phyloP scores from a whole-genome alignment of 345 rosid species.

The Camelina hispida region DNA sequence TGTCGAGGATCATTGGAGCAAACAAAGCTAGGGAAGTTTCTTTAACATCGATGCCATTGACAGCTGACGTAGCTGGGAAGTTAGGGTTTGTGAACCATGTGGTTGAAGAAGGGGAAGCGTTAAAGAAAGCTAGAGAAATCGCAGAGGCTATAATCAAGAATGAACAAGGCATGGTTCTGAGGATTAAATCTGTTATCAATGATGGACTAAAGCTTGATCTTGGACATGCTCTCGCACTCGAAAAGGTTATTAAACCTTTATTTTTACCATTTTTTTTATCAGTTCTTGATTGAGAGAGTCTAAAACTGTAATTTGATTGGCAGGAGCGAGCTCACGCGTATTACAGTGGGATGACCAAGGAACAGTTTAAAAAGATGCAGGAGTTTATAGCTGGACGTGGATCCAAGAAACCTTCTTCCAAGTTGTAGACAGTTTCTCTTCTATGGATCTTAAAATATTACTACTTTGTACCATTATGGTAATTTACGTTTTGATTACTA shows the following conservation, averaged over 20 bases:
- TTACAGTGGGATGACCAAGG: conserved; percentile 82
- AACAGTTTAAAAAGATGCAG: conserved; percentile 96
- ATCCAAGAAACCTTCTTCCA: conserved; percentile 65
- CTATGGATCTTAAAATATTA: neutral
- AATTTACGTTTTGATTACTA: neutral
- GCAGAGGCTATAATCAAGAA: conserved; percentile 73
- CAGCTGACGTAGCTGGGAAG: conserved; percentile 81
- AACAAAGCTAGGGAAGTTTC: conserved; percentile 87
- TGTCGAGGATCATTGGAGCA: conserved; percentile 76
- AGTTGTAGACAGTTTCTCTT: conserved; percentile 50
- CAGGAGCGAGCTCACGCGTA: conserved; percentile 86
- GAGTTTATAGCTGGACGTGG: conserved; percentile 79
- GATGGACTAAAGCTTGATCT: conserved; percentile 84
- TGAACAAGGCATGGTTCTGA: conserved; percentile 74
- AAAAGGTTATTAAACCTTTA: conserved; percentile 65
- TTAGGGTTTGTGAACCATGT: conserved; percentile 88
- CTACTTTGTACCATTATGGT: neutral
- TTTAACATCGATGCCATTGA: conserved; percentile 62
- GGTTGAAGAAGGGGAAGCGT: conserved; percentile 66
- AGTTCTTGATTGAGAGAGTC: neutral
- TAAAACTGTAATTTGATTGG: neutral
- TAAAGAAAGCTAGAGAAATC: conserved; percentile 69
- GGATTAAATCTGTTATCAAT: conserved; percentile 77
- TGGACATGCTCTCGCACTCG: conserved; percentile 71
- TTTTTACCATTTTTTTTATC: neutral